Evolutionary conservation across 2,329 filamentous ascomycete genomes (phyloP).

Genomic region (Drechslerella coelobrocha): DNA sequence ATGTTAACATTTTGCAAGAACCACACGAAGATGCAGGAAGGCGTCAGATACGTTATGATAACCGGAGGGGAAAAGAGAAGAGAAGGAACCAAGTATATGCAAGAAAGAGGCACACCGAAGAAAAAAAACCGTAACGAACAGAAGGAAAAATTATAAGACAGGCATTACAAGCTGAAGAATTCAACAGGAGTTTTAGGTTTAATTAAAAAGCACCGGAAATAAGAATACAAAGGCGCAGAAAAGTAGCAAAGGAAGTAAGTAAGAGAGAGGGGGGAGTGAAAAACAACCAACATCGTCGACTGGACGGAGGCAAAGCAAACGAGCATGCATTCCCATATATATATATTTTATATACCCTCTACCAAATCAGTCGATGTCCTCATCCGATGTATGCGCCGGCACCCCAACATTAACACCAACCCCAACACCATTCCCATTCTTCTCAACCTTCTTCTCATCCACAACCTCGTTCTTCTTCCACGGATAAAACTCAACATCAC

Average conservation of each 20-base stretch:
- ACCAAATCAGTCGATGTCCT: conserved; percentile 54
- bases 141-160: background rate
- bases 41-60: too few relatives aligned
- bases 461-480: conserved; percentile 51
- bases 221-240: too few relatives aligned
- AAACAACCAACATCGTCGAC: too few relatives aligned
- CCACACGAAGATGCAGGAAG: background rate
- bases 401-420: too few relatives aligned
- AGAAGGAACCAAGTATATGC: background rate
- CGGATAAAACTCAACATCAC: conserved; percentile 75
- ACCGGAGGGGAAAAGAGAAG: too few relatives aligned
- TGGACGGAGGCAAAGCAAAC: too few relatives aligned
- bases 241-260: too few relatives aligned
- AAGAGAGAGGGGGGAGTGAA: too few relatives aligned
- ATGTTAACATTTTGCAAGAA: background rate
- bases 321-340: background rate
- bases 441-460: conserved; percentile 16
- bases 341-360: background rate
- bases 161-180: conserved; percentile 7
- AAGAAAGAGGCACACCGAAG: too few relatives aligned
- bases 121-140: too few relatives aligned
- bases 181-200: too few relatives aligned
- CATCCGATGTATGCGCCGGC: conserved; percentile 44
- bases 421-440: background rate
- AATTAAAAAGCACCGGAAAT: too few relatives aligned